A percentile compares a stretch with the other conserved stretches of the same genome.
phyloP scores from a whole-genome alignment of 805 yeast genomes.

The Ogataea paradorogensis region DNA sequence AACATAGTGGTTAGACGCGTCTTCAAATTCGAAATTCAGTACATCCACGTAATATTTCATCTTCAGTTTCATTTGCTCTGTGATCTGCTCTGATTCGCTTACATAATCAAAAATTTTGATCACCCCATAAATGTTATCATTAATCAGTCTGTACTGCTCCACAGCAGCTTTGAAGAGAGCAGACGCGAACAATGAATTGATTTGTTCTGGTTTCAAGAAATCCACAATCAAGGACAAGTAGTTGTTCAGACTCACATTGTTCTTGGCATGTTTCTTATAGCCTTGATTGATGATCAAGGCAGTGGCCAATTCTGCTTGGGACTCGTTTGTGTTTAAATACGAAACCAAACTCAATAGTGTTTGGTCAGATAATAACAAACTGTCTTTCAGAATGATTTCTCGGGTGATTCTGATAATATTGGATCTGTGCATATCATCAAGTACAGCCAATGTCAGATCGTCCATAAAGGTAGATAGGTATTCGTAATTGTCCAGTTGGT shows the following conservation, averaged over 20 bases:
- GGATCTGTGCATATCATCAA: constrained; percentile 25
- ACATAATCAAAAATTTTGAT: constrained; percentile 26
- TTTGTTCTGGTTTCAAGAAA: constrained; percentile 21
- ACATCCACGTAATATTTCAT: constrained; percentile 30
- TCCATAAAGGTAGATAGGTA: constrained; percentile 22
- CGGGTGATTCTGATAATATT: constrained; percentile 28
- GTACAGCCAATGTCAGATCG: constrained; percentile 19
- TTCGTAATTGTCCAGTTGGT: constrained; percentile 16
- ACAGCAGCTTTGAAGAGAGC: constrained; percentile 29
- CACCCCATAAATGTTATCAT: constrained; percentile 36
- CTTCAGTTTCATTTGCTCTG: constrained; percentile 20
- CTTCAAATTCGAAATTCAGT: constrained; percentile 34
- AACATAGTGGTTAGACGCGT: constrained; percentile 34
- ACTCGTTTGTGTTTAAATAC: constrained; percentile 22
- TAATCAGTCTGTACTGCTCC: constrained; percentile 34
- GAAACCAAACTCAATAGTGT: constrained; percentile 24
- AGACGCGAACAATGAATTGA: constrained; percentile 19
- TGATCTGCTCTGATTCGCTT: not conserved
- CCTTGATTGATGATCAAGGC: constrained; percentile 33
- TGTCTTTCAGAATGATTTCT: constrained; percentile 30
- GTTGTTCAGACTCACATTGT: constrained; percentile 24
- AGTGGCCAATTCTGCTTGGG: constrained; percentile 21
- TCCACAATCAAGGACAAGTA: constrained; percentile 33
- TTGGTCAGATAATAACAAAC: constrained; percentile 24
- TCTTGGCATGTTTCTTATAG: constrained; percentile 20